Percentiles rank a stretch among this genome's conserved stretches.
These are phyloP conservation scores for Borovskyia barvae DNA, from an alignment of 208 protist species.

Conservation along the genomic window DNA sequence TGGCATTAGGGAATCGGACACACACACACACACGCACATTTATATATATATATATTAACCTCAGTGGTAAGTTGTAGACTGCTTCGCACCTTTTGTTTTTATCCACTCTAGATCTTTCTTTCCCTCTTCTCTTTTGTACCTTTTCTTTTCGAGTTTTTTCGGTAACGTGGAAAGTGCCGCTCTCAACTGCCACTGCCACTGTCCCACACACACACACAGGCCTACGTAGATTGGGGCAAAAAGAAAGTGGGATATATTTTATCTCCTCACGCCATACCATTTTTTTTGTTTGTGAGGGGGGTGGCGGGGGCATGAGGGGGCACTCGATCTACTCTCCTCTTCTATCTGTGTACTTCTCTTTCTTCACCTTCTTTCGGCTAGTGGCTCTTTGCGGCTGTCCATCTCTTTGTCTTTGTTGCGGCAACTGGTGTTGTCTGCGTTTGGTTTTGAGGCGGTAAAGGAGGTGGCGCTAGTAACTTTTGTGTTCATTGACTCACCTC, in stretches of 20 bases:
- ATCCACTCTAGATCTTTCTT: neutral
- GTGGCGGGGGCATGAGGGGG: neutral
- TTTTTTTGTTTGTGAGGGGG: slow-evolving; percentile 1
- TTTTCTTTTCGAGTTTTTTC: slow-evolving; percentile 2
- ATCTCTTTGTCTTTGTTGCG: too few species aligned
- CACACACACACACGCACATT: neutral
- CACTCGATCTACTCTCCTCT: slow-evolving; percentile 5
- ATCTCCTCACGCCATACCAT: neutral
- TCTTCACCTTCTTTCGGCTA: too few species aligned
- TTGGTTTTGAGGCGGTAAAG: too few species aligned
- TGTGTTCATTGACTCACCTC: too few species aligned
- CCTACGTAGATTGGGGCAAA: too few species aligned
- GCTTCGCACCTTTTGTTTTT: neutral
- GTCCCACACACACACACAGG: neutral
- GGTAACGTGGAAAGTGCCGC: too few species aligned
- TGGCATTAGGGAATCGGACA: neutral
- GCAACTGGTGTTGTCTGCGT: too few species aligned
- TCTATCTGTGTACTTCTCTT: slow-evolving; percentile 12
- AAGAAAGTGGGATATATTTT: slow-evolving; percentile 5
- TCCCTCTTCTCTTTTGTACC: neutral
- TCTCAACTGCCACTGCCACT: too few species aligned
- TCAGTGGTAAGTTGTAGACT: too few species aligned
- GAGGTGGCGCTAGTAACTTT: too few species aligned
- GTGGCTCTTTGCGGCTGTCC: too few species aligned
- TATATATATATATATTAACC: neutral